A percentile compares a stretch with the other conserved stretches of the same genome.
phyloP scores from a whole-genome alignment of 495 filamentous ascomycete genomes.

The Penicillium arizonense region DNA sequence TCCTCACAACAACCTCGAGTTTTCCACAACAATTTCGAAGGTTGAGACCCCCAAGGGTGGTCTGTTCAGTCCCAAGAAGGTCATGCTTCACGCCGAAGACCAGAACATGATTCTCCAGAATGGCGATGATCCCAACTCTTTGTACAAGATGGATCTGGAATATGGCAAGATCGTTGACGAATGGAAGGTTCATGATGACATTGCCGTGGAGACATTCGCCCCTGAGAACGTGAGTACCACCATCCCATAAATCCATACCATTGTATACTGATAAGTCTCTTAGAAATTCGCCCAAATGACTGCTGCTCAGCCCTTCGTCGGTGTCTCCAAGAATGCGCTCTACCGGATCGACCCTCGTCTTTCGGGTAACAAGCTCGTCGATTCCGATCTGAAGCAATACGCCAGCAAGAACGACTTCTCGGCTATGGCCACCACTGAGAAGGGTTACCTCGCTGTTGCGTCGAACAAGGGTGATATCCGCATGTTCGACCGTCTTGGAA shows the following conservation, averaged over 20 bases:
- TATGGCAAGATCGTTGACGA: constrained; percentile 99
- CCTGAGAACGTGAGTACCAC: constrained; percentile 68
- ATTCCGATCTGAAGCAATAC: constrained; percentile 91
- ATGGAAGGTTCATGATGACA: constrained; percentile 99
- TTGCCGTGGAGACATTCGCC: constrained; percentile 83
- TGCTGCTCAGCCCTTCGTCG: constrained; percentile 89
- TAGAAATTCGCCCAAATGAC: constrained; percentile 98
- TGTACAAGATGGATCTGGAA: constrained; percentile 98
- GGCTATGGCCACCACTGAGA: constrained; percentile 86
- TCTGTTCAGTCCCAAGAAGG: constrained; percentile 91
- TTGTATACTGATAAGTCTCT: constrained; percentile 18
- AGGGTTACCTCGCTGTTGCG: constrained; percentile 94
- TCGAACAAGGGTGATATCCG: constrained; percentile 97
- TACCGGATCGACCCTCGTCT: constrained; percentile 94
- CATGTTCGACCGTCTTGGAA: constrained; percentile 92
- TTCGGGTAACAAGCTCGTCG: constrained; percentile 87
- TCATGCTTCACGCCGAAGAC: constrained; percentile 96
- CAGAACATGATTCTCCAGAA: constrained; percentile 91
- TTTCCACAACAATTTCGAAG: constrained; percentile 96
- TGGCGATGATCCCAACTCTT: constrained; percentile 75
- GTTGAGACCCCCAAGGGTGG: constrained; percentile 86
- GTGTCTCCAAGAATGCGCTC: constrained; percentile 85
- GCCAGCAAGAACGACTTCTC: constrained; percentile 96
- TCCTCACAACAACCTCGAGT: constrained; percentile 86
- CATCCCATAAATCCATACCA: not conserved